Conservation (phyloP, 805 yeast genomes). For the Diddensiella santjacobensis region DNA sequence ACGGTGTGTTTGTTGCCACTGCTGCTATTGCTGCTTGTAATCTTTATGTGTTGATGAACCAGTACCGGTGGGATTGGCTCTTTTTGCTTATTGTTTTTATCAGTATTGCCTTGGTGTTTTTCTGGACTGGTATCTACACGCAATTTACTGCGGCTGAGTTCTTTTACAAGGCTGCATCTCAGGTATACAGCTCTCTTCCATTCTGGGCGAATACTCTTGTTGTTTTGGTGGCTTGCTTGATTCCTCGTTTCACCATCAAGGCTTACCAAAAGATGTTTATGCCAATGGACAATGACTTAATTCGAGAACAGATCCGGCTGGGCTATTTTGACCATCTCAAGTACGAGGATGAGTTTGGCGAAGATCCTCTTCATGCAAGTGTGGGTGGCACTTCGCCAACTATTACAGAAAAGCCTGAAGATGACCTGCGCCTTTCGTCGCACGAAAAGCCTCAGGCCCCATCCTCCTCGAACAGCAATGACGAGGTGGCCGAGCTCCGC, state of each 20-base stretch:
- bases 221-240: slow-evolving; percentile 47
- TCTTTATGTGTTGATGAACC: slow-evolving; percentile 57
- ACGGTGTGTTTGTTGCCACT: slow-evolving; percentile 57
- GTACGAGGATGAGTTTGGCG: slow-evolving; percentile 7
- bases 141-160: slow-evolving; percentile 46
- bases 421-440: background rate
- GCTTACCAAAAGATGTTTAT: slow-evolving; percentile 45
- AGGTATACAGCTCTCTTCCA: slow-evolving; percentile 52
- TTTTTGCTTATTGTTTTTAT: slow-evolving; percentile 48
- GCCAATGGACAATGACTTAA: slow-evolving; percentile 62
- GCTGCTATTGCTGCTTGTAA: slow-evolving; percentile 59
- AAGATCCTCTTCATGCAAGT: background rate
- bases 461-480: background rate
- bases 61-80: slow-evolving; percentile 71
- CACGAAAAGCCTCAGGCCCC: background rate
- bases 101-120: slow-evolving; percentile 53
- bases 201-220: slow-evolving; percentile 60
- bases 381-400: background rate
- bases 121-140: slow-evolving; percentile 75
- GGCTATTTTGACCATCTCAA: slow-evolving; percentile 41
- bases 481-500: background rate
- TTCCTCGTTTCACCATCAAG: slow-evolving; percentile 58
- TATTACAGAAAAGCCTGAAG: background rate
- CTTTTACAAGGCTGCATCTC: slow-evolving; percentile 59
- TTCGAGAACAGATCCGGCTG: slow-evolving; percentile 50